phyloP scores from a whole-genome alignment of 345 rosid species.

The Mangifera indica region DNA sequence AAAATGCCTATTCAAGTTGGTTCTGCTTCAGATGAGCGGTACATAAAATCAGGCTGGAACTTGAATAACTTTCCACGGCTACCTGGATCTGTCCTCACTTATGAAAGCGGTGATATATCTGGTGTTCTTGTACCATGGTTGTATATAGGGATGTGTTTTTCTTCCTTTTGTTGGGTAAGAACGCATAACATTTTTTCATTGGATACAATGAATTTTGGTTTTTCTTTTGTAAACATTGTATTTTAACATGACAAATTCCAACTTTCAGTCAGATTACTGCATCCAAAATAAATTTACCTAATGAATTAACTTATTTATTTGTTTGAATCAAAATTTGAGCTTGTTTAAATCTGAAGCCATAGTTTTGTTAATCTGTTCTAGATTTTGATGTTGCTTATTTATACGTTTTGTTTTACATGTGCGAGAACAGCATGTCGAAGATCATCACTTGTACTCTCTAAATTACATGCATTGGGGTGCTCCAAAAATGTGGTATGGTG shows the following conservation, averaged over 20 bases:
- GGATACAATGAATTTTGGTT: constrained; percentile 1
- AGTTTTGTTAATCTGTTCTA: constrained; percentile 6
- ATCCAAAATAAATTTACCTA: not conserved
- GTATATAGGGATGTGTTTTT: constrained; percentile 98
- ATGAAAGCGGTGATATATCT: constrained; percentile 92
- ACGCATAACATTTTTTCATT: constrained; percentile 10
- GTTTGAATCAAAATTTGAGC: not conserved
- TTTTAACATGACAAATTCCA: not conserved
- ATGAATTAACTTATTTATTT: not conserved
- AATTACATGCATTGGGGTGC: constrained; percentile 99
- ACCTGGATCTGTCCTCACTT: constrained; percentile 81
- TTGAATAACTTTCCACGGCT: constrained; percentile 96
- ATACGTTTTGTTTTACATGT: constrained; percentile 24
- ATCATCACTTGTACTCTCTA: constrained; percentile 94
- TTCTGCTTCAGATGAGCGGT: constrained; percentile 47
- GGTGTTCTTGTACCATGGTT: constrained; percentile 99
- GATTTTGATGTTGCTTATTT: constrained; percentile 22
- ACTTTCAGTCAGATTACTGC: not conserved
- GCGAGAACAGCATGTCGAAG: constrained; percentile 86
- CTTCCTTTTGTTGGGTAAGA: constrained; percentile 99
- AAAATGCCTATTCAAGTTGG: constrained; percentile 42
- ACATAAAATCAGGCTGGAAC: constrained; percentile 94
- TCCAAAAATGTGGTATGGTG: constrained; percentile 97
- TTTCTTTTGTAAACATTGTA: not conserved
- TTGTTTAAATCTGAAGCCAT: not conserved